Evolutionary conservation across 192 early-diverging fungal species (phyloP).

Genomic region (Backusella psychrophila): DNA sequence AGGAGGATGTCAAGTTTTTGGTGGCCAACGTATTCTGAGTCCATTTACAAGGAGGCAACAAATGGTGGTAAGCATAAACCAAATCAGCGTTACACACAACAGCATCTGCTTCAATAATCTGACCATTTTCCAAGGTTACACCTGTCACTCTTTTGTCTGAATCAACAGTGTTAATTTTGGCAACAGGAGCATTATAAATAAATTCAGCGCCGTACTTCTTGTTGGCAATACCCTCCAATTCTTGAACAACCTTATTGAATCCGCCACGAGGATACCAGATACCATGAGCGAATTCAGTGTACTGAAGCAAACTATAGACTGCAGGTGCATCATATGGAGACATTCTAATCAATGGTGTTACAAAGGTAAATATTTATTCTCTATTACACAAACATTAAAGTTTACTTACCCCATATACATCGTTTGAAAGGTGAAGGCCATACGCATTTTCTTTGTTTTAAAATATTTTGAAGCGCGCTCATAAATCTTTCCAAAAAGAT

Average conservation of each 20-base stretch:
- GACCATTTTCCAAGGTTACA: constrained; percentile 43
- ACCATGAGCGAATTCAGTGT: constrained; percentile 54
- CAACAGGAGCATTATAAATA: constrained; percentile 39
- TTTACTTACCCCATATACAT: constrained; percentile 60
- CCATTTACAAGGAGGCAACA: constrained; percentile 44
- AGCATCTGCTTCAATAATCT: constrained; percentile 45
- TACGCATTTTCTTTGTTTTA: constrained; percentile 47
- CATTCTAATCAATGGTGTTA: constrained; percentile 37
- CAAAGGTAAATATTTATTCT: neutral
- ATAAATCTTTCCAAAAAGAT: constrained; percentile 44
- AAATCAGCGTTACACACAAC: constrained; percentile 57
- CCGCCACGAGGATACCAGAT: constrained; percentile 60
- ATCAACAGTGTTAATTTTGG: constrained; percentile 38
- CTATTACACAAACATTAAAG: neutral
- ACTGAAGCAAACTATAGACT: constrained; percentile 51
- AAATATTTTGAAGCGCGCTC: constrained; percentile 42
- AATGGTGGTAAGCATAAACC: constrained; percentile 47
- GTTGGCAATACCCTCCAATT: constrained; percentile 43
- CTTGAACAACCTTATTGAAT: constrained; percentile 48
- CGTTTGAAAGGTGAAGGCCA: constrained; percentile 59
- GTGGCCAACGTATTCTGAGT: constrained; percentile 27
- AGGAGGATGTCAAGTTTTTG: constrained; percentile 51
- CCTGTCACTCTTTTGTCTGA: constrained; percentile 39
- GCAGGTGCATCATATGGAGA: constrained; percentile 59
- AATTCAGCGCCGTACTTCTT: constrained; percentile 40